Percentiles rank a stretch among this genome's conserved stretches.
These are phyloP conservation scores for Fusarium chuoi DNA, from an alignment of 2,329 filamentous ascomycete species.

Conservation along the genomic window DNA sequence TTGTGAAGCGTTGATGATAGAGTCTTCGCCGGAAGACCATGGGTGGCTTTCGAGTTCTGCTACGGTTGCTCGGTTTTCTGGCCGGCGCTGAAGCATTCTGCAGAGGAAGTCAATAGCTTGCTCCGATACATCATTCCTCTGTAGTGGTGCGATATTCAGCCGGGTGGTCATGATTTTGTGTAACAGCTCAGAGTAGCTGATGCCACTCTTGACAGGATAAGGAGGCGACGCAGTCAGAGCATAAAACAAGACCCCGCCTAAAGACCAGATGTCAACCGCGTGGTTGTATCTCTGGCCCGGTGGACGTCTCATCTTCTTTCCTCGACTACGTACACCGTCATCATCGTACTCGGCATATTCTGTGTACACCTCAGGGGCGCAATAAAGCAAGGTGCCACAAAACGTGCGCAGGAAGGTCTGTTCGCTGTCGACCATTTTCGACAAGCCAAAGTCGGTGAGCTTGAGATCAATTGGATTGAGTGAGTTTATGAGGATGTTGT, in stretches of 20 bases:
- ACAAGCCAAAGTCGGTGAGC: conserved; percentile 94
- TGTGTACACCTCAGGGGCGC: conserved; percentile 95
- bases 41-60: conserved; percentile 74
- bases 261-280: conserved; percentile 95
- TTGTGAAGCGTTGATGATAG: conserved; percentile 52
- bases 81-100: conserved; percentile 84
- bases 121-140: conserved; percentile 67
- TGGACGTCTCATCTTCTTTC: conserved; percentile 70
- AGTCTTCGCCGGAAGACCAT: conserved; percentile 69
- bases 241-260: conserved; percentile 91
- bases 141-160: conserved; percentile 73
- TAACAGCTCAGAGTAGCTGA: conserved; percentile 81
- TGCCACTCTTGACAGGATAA: conserved; percentile 80
- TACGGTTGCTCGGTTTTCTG: conserved; percentile 79
- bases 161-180: conserved; percentile 85
- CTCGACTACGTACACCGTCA: conserved; percentile 69
- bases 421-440: conserved; percentile 90
- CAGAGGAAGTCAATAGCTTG: conserved; percentile 78
- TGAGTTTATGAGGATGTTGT: conserved; percentile 90
- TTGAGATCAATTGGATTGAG: conserved; percentile 83
- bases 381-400: conserved; percentile 94
- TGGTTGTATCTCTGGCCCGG: conserved; percentile 81
- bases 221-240: conserved; percentile 83
- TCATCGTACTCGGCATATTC: conserved; percentile 76
- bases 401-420: conserved; percentile 96